These are phyloP conservation scores for Paramecium sexaurelia DNA, from an alignment of 73 alveolate genomes.

Conservation along the genomic window DNA sequence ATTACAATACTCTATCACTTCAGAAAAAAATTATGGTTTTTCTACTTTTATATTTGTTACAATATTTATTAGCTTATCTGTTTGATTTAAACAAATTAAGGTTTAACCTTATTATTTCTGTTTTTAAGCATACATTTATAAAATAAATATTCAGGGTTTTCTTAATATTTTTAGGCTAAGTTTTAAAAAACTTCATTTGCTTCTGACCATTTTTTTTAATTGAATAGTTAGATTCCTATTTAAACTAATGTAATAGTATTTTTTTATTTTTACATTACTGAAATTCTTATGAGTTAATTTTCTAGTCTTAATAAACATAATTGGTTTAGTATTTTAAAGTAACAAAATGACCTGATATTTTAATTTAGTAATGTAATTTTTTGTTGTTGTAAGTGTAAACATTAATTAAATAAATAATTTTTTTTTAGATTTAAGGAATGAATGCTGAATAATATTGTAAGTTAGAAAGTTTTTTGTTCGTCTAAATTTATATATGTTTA, in stretches of 20 bases:
- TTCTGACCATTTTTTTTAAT: neutral
- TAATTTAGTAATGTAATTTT: no score
- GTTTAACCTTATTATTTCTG: neutral
- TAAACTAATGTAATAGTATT: neutral
- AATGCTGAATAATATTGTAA: no score
- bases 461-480: no score
- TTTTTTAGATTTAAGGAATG: no score
- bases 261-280: no score
- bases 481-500: no score
- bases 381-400: no score
- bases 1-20: neutral
- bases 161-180: neutral
- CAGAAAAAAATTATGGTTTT: neutral
- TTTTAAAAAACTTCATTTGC: neutral
- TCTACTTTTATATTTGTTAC: neutral
- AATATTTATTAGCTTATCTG: neutral
- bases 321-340: no score
- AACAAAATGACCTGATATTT: no score
- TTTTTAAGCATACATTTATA: neutral
- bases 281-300: no score
- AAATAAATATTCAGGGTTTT: neutral
- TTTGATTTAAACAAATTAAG: neutral
- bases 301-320: no score
- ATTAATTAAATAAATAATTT: no score
- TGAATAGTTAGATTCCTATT: neutral